These are phyloP conservation scores for Irpex sp. DNA, from an alignment of 1,284 basidiomycete species.

Conservation along the genomic window DNA sequence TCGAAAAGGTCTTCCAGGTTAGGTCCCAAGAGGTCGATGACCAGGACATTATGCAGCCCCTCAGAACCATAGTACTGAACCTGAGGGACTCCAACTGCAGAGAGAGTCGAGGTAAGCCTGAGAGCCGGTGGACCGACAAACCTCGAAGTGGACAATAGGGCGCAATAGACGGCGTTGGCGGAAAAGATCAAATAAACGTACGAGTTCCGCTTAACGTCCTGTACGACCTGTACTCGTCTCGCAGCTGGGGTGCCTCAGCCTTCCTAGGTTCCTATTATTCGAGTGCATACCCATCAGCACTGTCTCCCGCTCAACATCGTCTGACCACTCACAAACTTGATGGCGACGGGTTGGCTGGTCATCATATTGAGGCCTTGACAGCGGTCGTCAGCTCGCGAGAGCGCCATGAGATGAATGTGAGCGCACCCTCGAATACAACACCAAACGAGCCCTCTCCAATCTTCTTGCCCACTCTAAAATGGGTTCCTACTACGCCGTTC, in stretches of 20 bases:
- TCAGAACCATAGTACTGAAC: constrained; percentile 98
- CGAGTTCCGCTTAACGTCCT: constrained; percentile 91
- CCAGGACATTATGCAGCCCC: constrained; percentile 95
- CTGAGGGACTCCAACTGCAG: constrained; percentile 83
- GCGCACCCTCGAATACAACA: constrained; percentile 81
- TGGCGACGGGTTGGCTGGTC: constrained; percentile 89
- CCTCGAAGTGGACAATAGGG: not conserved
- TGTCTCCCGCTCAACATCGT: not conserved
- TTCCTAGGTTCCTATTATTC: constrained; percentile 89
- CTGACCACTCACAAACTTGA: constrained; percentile 84
- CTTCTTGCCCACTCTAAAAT: constrained; percentile 84
- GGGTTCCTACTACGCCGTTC: constrained; percentile 70
- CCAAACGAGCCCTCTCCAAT: constrained; percentile 90
- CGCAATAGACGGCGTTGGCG: not conserved
- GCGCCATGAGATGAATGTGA: not conserved
- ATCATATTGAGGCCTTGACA: constrained; percentile 80
- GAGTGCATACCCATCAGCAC: constrained; percentile 10
- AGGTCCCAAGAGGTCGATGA: constrained; percentile 93
- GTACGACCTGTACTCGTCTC: constrained; percentile 98
- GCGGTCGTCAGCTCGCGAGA: not conserved
- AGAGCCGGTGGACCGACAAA: not conserved
- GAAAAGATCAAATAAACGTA: constrained; percentile 41
- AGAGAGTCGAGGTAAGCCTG: not conserved
- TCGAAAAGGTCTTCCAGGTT: constrained; percentile 94
- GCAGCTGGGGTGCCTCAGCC: constrained; percentile 95